Evolutionary conservation across 139 green algal species (phyloP).

Genomic region (Chlamydomonas sp.): DNA sequence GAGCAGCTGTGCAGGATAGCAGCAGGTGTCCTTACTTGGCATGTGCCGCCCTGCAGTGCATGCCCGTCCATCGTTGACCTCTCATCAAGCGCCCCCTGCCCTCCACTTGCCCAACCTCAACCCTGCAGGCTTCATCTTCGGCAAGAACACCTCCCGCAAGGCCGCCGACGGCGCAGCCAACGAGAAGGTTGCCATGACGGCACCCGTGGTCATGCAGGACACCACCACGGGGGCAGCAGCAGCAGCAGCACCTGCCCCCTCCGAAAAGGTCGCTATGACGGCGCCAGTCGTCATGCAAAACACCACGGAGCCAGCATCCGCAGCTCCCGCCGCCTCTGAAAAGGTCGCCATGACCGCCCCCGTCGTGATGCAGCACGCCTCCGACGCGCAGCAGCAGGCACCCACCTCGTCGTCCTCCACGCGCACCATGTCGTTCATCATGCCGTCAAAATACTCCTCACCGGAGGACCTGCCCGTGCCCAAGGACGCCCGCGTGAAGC

Average conservation of each 20-base stretch:
- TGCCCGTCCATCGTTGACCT: no score
- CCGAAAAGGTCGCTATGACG: conserved; percentile 18
- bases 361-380: conserved; percentile 22
- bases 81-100: not conserved
- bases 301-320: no score
- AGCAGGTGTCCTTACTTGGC: not conserved
- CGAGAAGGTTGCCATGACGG: conserved; percentile 14
- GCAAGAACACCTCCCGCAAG: conserved; percentile 1
- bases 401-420: not conserved
- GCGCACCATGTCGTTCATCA: conserved; percentile 31
- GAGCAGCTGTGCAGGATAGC: not conserved
- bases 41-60: not conserved
- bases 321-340: not conserved
- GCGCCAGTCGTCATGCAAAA: conserved; percentile 24
- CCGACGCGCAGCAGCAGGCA: not conserved
- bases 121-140: conserved; percentile 30
- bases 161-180: not conserved
- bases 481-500: conserved; percentile 11
- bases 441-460: conserved; percentile 26
- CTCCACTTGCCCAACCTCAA: not conserved
- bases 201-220: not conserved
- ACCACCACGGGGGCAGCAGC: not conserved
- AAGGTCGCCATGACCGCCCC: conserved; percentile 42
- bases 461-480: conserved; percentile 8
- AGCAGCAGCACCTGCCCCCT: not conserved